A percentile compares a stretch with the other conserved stretches of the same genome.
Conservation (phyloP, 768 basidiomycete species). For the Leccinum aurantiacum region DNA sequence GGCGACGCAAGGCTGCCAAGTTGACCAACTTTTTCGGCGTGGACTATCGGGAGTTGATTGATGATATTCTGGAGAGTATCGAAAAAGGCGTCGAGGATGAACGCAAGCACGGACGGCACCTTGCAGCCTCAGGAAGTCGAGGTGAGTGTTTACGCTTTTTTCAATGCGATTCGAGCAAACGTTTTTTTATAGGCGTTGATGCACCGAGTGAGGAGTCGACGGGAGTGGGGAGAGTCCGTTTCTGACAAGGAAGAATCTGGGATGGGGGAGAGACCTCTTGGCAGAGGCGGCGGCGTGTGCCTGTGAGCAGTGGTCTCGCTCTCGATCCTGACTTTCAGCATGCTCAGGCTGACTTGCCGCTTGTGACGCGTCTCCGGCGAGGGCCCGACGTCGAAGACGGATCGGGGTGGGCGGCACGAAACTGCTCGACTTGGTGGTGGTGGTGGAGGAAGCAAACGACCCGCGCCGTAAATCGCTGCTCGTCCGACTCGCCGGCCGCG, state of each 20-base stretch:
- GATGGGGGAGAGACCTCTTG: slow-evolving; percentile 55
- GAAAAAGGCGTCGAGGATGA: slow-evolving; percentile 76
- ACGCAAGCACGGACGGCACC: slow-evolving; percentile 60
- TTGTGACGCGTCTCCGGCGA: slow-evolving; percentile 79
- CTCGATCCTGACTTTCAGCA: slow-evolving; percentile 90
- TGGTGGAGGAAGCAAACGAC: slow-evolving; percentile 31
- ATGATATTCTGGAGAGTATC: slow-evolving; percentile 77
- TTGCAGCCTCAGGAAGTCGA: slow-evolving; percentile 68
- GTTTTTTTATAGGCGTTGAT: slow-evolving; percentile 47
- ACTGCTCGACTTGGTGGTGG: slow-evolving; percentile 18
- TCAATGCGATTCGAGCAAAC: neutral
- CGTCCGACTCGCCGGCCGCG: slow-evolving; percentile 44
- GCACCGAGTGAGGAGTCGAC: slow-evolving; percentile 38
- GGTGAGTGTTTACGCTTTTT: slow-evolving; percentile 42
- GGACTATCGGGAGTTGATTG: slow-evolving; percentile 74
- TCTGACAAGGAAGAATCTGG: slow-evolving; percentile 30
- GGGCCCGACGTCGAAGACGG: slow-evolving; percentile 67
- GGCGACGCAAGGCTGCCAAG: slow-evolving; percentile 77
- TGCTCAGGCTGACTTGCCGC: slow-evolving; percentile 78
- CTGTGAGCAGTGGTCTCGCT: slow-evolving; percentile 58
- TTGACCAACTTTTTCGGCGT: slow-evolving; percentile 87
- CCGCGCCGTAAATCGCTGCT: slow-evolving; percentile 40
- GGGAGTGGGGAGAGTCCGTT: slow-evolving; percentile 17
- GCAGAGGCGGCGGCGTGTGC: slow-evolving; percentile 47
- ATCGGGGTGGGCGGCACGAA: slow-evolving; percentile 47